Base-by-base conservation (phyloP, 148 eudicot genomes). In the Polygonum maritimum region DNA sequence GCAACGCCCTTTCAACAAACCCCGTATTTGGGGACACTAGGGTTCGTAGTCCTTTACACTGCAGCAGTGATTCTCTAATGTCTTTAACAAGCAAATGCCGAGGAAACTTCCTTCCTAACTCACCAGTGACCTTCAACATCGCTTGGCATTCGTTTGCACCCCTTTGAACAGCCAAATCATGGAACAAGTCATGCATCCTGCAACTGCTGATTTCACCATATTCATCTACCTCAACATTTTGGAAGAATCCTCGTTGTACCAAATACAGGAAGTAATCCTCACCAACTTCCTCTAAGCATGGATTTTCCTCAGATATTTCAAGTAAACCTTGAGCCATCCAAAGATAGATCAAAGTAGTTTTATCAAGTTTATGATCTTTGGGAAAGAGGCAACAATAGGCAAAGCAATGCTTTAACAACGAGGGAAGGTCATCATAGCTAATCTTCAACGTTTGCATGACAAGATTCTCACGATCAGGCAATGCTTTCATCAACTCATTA, bases 381-480 rank as follows among this genome's bases (percentile, higher is more conserved):
- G 22, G 21, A 4, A 71, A 13, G 0, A 33, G 45, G 45, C 0
- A 26, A 26, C 31, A 26, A 26, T 26, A 26, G 31, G 8, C 45
- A 41, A 41, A 41, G 4, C 45, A 41, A 41, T 41, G 7, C 45
- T 41, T 73, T 3, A 82, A 41, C 1, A 18, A 38, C 2, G 65
- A 14, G 0, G 45, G 47, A 57, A 79, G 78, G 38, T 84, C 48
- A 21, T 80, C 40, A 48, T 86, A 86, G 77, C 81, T 86, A 45
- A 86, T 26, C 31, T 60, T 81, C 75, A 88, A 71, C 18, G 80
- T 11, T 13, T 76, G 77, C 47, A 26, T 26, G 31, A 26, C 79
- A 19, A 75, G 63, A 48, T 54, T 33, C 12, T 70, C 78, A 11
- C 48, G 77, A 9, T 73, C 48, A 1, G 74, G 48, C 21, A 70